A percentile compares a stretch with the other conserved stretches of the same genome.
phyloP scores from a whole-genome alignment of 768 basidiomycete genomes.

The Rhizopogon vesiculosus region DNA sequence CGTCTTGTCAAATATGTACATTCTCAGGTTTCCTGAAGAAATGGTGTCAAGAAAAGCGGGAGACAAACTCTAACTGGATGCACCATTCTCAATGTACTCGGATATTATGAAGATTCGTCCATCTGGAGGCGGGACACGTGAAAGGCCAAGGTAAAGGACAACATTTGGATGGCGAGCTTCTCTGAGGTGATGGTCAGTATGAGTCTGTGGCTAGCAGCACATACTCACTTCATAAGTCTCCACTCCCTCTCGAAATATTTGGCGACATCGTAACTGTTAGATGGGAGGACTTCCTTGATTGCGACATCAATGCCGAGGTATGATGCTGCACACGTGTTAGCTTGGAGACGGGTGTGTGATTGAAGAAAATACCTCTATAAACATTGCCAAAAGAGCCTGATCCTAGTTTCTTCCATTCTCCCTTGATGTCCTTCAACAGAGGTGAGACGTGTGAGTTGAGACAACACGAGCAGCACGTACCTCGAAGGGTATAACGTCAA shows the following conservation, averaged over 20 bases:
- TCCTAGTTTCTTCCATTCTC: conserved; percentile 84
- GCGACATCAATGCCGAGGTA: conserved; percentile 97
- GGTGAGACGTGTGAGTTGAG: background rate
- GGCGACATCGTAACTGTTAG: conserved; percentile 86
- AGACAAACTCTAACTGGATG: background rate
- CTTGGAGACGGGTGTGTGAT: conserved; percentile 6
- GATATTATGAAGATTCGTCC: conserved; percentile 92
- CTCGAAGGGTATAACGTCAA: conserved; percentile 86
- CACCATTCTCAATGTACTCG: conserved; percentile 87
- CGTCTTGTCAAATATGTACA: conserved; percentile 82
- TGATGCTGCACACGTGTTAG: conserved; percentile 42
- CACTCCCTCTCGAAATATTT: conserved; percentile 99
- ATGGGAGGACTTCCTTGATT: conserved; percentile 94
- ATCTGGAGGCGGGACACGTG: conserved; percentile 70
- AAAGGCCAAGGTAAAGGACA: conserved; percentile 89
- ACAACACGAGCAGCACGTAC: conserved; percentile 32
- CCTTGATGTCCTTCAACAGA: conserved; percentile 69
- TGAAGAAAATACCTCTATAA: conserved; percentile 59
- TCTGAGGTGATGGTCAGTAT: conserved; percentile 21
- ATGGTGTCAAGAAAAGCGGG: background rate
- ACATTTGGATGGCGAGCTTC: conserved; percentile 91
- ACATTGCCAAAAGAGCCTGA: conserved; percentile 94
- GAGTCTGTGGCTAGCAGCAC: conserved; percentile 1
- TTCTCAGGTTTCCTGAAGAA: conserved; percentile 63
- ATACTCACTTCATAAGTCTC: conserved; percentile 81